A percentile compares a stretch with the other conserved stretches of the same genome.
These are phyloP conservation scores for Erodium trifolium DNA, from an alignment of 441 rosid species.

Conservation along the genomic window DNA sequence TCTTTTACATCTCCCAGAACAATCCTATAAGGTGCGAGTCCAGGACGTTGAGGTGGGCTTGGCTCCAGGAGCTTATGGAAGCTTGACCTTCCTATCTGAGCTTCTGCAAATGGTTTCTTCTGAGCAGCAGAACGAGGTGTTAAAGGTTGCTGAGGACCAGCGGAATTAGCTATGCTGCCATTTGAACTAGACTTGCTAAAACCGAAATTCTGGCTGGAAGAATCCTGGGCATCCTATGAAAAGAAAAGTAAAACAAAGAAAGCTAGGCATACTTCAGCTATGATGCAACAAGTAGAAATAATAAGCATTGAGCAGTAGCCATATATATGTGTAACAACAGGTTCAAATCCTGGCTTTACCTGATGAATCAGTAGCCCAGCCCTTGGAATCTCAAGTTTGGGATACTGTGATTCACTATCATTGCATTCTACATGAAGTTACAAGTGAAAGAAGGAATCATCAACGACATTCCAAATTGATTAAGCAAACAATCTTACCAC, in stretches of 20 bases:
- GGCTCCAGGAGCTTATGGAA: slow-evolving; percentile 93
- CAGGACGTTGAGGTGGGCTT: slow-evolving; percentile 61
- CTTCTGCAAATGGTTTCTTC: slow-evolving; percentile 65
- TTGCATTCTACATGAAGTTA: slow-evolving; percentile 43
- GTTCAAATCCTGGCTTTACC: slow-evolving; percentile 33
- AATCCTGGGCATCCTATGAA: slow-evolving; percentile 36
- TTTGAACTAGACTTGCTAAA: slow-evolving; percentile 2
- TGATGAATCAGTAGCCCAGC: slow-evolving; percentile 54
- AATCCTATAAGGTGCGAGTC: slow-evolving; percentile 83
- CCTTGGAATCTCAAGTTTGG: slow-evolving; percentile 68
- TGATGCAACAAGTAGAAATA: slow-evolving; percentile 7
- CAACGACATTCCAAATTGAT: background rate
- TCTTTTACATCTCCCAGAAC: slow-evolving; percentile 88
- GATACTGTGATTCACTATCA: slow-evolving; percentile 58
- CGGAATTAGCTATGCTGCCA: background rate
- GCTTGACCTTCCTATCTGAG: slow-evolving; percentile 81
- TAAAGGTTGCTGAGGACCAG: background rate
- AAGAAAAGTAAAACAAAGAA: slow-evolving; percentile 7
- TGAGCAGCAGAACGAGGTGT: slow-evolving; percentile 30
- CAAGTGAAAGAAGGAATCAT: background rate
- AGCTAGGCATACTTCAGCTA: background rate
- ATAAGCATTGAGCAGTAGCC: slow-evolving; percentile 11
- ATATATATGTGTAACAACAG: slow-evolving; percentile 8
- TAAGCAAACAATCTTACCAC: background rate
- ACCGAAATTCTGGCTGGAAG: slow-evolving; percentile 14